A percentile compares a stretch with the other conserved stretches of the same genome.
Evolutionary conservation across 164 flowering plant genomes (phyloP).

Genomic region (Houttuynia cordata): DNA sequence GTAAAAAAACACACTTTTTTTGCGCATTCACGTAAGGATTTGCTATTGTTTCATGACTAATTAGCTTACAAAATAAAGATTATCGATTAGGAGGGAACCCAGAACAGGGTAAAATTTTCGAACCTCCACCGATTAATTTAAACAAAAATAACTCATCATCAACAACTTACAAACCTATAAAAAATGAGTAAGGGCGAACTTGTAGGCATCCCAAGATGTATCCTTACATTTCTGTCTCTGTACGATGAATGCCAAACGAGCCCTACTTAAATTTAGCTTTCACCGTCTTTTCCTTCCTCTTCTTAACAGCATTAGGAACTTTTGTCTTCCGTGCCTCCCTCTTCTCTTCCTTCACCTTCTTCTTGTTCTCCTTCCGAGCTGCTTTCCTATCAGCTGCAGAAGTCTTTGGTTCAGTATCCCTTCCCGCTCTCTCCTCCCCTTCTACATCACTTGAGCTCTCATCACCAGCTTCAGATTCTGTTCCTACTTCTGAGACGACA

Average conservation of each 20-base stretch:
- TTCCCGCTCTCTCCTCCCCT: conserved; percentile 12
- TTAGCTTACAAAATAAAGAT: too few relatives aligned
- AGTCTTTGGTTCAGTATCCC: conserved; percentile 19
- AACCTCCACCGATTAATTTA: too few relatives aligned
- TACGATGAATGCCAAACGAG: not conserved
- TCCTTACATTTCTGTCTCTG: too few relatives aligned
- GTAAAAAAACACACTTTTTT: too few relatives aligned
- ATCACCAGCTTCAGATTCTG: conserved; percentile 36
- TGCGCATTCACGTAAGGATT: too few relatives aligned
- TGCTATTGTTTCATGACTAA: too few relatives aligned
- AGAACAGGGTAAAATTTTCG: too few relatives aligned
- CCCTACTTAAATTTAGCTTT: conserved; percentile 52
- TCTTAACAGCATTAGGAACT: conserved; percentile 83
- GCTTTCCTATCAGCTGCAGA: conserved; percentile 46
- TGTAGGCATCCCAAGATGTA: too few relatives aligned
- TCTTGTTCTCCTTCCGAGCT: conserved; percentile 88
- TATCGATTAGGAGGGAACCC: too few relatives aligned
- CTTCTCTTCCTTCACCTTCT: conserved; percentile 96
- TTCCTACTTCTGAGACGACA: conserved; percentile 9
- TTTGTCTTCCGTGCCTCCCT: conserved; percentile 88
- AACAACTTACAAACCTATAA: too few relatives aligned
- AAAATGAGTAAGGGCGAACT: too few relatives aligned
- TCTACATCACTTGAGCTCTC: conserved; percentile 29
- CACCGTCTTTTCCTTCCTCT: conserved; percentile 74
- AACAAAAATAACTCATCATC: too few relatives aligned